A percentile compares a stretch with the other conserved stretches of the same genome.
These are phyloP conservation scores for Nevesoporus exiguus DNA, from an alignment of 768 basidiomycete species.

Conservation along the genomic window DNA sequence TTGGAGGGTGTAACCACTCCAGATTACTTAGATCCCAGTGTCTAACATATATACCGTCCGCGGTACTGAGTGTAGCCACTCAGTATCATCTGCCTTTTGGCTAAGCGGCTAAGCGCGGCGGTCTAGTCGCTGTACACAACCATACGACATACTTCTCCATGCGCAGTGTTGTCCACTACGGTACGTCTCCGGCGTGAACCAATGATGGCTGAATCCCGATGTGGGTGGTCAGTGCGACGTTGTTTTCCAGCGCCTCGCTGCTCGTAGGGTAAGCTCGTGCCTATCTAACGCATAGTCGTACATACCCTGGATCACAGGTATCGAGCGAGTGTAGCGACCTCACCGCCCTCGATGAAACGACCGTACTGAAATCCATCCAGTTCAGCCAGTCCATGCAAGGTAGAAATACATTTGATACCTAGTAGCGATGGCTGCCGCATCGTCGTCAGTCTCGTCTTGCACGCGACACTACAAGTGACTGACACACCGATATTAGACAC, in stretches of 20 bases:
- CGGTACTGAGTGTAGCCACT: no score
- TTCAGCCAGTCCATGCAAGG: neutral
- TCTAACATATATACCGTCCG: no score
- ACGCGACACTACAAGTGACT: neutral
- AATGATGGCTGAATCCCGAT: neutral
- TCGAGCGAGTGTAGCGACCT: conserved; percentile 7
- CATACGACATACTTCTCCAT: no score
- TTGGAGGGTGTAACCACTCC: no score
- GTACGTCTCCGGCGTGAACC: neutral
- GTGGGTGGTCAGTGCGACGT: conserved; percentile 10
- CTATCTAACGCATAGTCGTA: neutral
- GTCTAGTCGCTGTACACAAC: no score
- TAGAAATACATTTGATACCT: conserved; percentile 2
- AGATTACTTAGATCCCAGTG: no score
- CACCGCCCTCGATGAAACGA: conserved; percentile 10
- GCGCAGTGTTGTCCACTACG: neutral
- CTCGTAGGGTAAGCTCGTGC: conserved; percentile 3
- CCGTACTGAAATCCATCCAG: neutral
- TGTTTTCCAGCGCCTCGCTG: neutral
- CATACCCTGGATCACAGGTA: neutral
- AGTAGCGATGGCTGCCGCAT: conserved; percentile 2
- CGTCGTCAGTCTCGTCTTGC: neutral
- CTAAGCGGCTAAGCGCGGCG: no score
- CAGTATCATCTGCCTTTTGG: no score
- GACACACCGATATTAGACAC: neutral